These are phyloP conservation scores for Saccharomycopsis crataegensis DNA, from an alignment of 1,139 yeast species.

Conservation along the genomic window DNA sequence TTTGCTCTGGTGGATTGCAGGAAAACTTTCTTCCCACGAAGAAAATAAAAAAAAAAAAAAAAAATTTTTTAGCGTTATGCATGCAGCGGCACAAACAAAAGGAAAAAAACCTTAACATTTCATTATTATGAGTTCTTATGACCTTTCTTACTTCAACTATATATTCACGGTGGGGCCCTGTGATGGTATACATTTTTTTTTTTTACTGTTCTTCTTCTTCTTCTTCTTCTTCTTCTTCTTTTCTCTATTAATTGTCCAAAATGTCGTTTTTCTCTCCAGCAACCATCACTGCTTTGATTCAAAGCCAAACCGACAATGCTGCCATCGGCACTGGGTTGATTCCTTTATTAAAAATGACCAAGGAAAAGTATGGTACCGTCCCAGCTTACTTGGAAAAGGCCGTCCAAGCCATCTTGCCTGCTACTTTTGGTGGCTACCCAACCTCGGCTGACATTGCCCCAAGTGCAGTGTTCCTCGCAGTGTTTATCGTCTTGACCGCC, in stretches of 20 bases:
- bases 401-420: constrained; percentile 33
- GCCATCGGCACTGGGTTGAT: constrained; percentile 19
- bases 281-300: background rate
- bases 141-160: no score
- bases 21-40: background rate
- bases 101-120: background rate
- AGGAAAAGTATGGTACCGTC: constrained; percentile 10
- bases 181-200: no score
- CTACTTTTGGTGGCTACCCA: constrained; percentile 61
- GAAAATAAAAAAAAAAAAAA: background rate
- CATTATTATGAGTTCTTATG: background rate
- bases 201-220: no score
- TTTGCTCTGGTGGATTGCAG: no score
- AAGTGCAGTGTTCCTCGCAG: constrained; percentile 47
- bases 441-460: constrained; percentile 48
- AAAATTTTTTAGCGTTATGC: background rate
- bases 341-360: constrained; percentile 13
- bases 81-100: background rate
- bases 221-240: background rate
- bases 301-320: constrained; percentile 13
- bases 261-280: background rate
- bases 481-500: constrained; percentile 42
- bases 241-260: background rate
- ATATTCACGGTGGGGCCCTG: no score
- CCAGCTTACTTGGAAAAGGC: constrained; percentile 12